phyloP scores from a whole-genome alignment of 371 early-diverging fungal genomes.

The Mucor lusitanicus region DNA sequence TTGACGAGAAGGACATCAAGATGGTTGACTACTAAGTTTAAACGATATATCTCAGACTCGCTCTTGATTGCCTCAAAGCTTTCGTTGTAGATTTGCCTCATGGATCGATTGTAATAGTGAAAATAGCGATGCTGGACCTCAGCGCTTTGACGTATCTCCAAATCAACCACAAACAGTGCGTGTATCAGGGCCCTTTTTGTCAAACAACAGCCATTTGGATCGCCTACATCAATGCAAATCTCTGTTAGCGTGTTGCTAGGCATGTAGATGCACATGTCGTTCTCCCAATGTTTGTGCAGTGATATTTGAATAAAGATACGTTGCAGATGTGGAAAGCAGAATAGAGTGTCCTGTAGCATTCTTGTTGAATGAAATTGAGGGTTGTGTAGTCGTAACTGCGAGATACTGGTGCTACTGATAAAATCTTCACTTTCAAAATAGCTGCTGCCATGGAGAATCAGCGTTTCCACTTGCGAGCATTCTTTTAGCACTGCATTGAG shows the following conservation, averaged over 20 bases:
- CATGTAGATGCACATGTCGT: not conserved
- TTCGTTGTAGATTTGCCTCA: not conserved
- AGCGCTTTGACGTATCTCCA: not conserved
- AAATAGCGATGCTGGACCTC: not conserved
- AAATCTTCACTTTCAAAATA: not conserved
- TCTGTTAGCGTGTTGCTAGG: not conserved
- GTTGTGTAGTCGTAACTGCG: not conserved
- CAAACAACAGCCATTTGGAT: not conserved
- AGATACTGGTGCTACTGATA: not conserved
- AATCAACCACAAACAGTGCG: not conserved
- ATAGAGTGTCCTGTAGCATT: not conserved
- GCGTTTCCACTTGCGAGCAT: too few relatives aligned
- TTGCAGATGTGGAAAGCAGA: not conserved
- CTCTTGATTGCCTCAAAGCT: not conserved
- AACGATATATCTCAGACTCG: not conserved
- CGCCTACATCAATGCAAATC: not conserved
- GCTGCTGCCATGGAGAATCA: not conserved
- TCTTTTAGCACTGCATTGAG: not conserved
- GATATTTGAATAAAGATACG: not conserved
- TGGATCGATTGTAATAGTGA: not conserved
- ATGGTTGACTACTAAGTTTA: too few relatives aligned
- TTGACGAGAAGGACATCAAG: too few relatives aligned
- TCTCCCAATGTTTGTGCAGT: not conserved
- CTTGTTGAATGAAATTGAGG: not conserved
- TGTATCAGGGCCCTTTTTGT: not conserved